Conservation (phyloP, 805 yeast species). For the Phaffomyces opuntiae region DNA sequence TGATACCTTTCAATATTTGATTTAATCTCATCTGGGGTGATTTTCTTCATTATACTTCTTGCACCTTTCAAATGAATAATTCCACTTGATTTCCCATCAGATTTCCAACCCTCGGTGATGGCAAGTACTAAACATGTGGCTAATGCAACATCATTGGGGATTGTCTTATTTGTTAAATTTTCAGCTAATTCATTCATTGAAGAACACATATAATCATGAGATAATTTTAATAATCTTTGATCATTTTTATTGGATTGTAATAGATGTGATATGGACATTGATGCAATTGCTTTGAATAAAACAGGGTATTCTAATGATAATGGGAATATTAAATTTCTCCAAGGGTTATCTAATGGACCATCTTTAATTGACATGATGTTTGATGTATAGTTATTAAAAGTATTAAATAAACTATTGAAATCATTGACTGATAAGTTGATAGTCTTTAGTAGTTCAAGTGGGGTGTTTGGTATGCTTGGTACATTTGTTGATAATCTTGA, state of each 20-base stretch:
- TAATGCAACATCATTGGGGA: slow-evolving; percentile 59
- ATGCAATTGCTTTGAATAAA: slow-evolving; percentile 53
- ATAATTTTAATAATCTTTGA: neutral
- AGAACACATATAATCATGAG: slow-evolving; percentile 6
- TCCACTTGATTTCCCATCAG: slow-evolving; percentile 53
- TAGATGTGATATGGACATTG: slow-evolving; percentile 57
- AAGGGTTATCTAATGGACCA: slow-evolving; percentile 61
- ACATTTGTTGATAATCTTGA: neutral
- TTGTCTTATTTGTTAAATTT: slow-evolving; percentile 38
- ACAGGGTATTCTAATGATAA: slow-evolving; percentile 49
- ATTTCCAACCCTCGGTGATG: slow-evolving; percentile 63
- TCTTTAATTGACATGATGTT: slow-evolving; percentile 56
- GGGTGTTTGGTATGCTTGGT: neutral
- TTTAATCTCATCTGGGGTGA: slow-evolving; percentile 14
- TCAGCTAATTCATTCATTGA: slow-evolving; percentile 47
- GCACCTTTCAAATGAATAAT: slow-evolving; percentile 67
- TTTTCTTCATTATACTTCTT: slow-evolving; percentile 46
- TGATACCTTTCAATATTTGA: slow-evolving; percentile 13
- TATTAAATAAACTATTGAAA: slow-evolving; percentile 20
- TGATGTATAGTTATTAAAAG: slow-evolving; percentile 41
- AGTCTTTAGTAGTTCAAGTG: neutral
- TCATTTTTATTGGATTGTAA: slow-evolving; percentile 4
- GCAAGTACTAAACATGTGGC: slow-evolving; percentile 60
- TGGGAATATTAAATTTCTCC: slow-evolving; percentile 54
- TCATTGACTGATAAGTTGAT: slow-evolving; percentile 5